Conservation (phyloP, 2,329 filamentous ascomycete species). For the Neofusicoccum laricinum region DNA sequence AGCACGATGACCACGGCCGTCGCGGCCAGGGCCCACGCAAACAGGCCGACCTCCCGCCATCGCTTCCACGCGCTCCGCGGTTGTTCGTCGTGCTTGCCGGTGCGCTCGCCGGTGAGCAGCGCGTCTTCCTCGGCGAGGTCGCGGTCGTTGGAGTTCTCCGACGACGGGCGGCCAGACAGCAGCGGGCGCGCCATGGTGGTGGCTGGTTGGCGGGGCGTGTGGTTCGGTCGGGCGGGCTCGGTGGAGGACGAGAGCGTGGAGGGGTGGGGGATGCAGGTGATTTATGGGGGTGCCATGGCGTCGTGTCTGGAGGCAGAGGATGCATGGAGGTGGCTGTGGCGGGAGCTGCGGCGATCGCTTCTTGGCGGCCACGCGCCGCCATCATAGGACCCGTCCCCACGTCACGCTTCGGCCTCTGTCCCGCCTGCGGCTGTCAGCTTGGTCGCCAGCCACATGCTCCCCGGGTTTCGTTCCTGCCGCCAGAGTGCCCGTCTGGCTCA, state of each 20-base stretch:
- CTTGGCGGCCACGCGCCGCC: constrained; percentile 15
- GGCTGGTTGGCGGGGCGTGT: neutral
- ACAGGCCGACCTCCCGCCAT: constrained; percentile 73
- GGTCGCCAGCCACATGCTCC: neutral
- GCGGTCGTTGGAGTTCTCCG: constrained; percentile 54
- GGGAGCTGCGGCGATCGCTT: constrained; percentile 7
- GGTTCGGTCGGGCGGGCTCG: neutral
- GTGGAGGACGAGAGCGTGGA: neutral
- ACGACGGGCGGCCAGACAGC: constrained; percentile 54
- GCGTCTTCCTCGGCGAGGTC: constrained; percentile 62
- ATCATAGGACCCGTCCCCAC: neutral
- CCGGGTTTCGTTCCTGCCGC: neutral
- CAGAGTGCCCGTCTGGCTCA: neutral
- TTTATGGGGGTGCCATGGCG: neutral
- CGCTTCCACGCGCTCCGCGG: constrained; percentile 45
- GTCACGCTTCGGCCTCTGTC: neutral
- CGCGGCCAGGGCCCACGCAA: constrained; percentile 78
- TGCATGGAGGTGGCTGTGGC: neutral
- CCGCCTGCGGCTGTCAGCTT: neutral
- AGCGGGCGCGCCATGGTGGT: constrained; percentile 45
- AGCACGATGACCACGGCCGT: constrained; percentile 76
- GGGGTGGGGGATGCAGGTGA: neutral
- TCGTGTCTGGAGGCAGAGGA: neutral
- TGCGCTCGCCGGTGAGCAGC: constrained; percentile 56
- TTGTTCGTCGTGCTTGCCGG: constrained; percentile 4